Evolutionary conservation across 176 grass and related monocot species (phyloP), one percentile per base, ranked within the genome.

Genomic region (Poa annua): DNA sequence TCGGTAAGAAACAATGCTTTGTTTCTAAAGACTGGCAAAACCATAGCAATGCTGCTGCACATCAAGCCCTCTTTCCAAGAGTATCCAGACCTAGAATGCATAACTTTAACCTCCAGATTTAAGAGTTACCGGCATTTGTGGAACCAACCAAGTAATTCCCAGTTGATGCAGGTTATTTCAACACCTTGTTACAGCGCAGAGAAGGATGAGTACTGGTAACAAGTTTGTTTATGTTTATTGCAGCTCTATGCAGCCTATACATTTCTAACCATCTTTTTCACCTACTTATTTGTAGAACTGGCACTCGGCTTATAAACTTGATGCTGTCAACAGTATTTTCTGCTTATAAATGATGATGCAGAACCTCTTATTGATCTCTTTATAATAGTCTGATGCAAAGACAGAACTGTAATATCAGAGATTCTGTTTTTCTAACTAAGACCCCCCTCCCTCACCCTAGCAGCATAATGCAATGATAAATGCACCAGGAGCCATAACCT

Each of bases 11-110:
- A 65, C 47, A 73, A 49, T 32, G 41, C 4, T 4, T 22, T 83
- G 66, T 51, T 67, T 74, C 38, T 66, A 26, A 74, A 74, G 75
- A 79, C 66, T 75, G 74, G 8, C 35, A 42, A 72, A 57, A 36
- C 19, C 48, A 47, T 86, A 55, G 72, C 29, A 79, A 32, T 83
- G 74, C 5, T 50, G 48, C 44, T 34, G 51, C 60, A 71, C 7
- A 36, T 8, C 38, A 12, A 71, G 16, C 11, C 54, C 44, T 29
- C 39, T 71, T 82, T 26, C 73, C 35, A 83, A 15, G 41, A 52
- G 25, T 62, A 71, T 78, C 21, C 49, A 83, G 60, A 80, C 64
- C 70, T 75, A 54, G 10, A 57, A 74, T 66, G 8, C 53, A 66
- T 44, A 54, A 65, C 56, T 74, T 56, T 44, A 57, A 84, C 9